Base-by-base conservation (phyloP, 1,284 basidiomycete species). In the Irpex sp. region DNA sequence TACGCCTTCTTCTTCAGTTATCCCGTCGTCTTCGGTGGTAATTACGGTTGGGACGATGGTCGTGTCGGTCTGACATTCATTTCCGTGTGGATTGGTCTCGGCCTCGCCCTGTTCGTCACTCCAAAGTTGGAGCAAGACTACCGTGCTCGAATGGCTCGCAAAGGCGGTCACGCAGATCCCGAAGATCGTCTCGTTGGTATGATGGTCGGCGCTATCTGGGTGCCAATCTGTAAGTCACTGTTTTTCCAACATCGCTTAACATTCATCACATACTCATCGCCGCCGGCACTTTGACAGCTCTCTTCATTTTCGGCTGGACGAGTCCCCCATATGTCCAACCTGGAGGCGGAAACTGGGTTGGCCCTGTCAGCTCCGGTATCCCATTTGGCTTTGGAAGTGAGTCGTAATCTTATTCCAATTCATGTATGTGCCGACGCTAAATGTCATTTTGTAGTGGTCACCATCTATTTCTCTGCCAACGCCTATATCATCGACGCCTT, bases 31-130 rank as follows among this genome's bases (percentile, higher is more conserved):
- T 88, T 86, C 73, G 73, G 81, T 31, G 70, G 71, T 34, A 74
- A 77, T 51, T 81, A 84, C 52, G 78, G 80, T 8, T 86, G 90
- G 76, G 84, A 84, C 47, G 75, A 82, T 57, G 79, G 80, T 19
- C 79, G 88, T 67, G 76, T 77, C 40, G 88, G 88, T 13, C 79
- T 92, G 44, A 81, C 88, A 51, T 90, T 91, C 76, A 85, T 89
- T 65, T 88, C 87, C 21, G 82, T 92, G 59, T 87, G 87, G 31
- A 82, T 91, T 60, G 89, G 88, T 7, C 85, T 87, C 0, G 80
- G 80, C 0, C 61, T 86, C 17, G 85, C 84, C 36, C 80, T 83
- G 0, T 38, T 77, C 40, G 72, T 84, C 62, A 86, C 83, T 59
- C 73, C 78, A 26, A 74, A 71, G 57, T 67, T 74, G 60, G 69